Conservation (phyloP, 768 basidiomycete species). For the Mycena vulgaris region DNA sequence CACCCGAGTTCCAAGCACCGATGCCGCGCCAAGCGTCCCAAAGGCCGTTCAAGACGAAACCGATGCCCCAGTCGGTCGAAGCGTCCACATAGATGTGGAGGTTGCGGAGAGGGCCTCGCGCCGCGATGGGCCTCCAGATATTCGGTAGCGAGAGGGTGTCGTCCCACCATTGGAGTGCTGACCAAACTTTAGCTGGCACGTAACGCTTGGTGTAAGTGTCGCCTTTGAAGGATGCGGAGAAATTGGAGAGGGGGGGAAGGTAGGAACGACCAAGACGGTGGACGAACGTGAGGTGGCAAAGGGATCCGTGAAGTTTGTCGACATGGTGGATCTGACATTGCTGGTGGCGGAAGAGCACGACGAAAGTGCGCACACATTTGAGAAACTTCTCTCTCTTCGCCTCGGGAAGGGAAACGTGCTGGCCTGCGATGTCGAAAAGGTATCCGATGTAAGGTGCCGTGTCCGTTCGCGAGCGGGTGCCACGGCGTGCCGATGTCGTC, state of each 20-base stretch:
- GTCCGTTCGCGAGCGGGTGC: not conserved
- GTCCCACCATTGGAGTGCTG: no score
- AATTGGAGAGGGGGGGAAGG: slow-evolving; percentile 19
- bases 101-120: not conserved
- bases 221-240: not conserved
- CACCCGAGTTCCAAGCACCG: slow-evolving; percentile 29
- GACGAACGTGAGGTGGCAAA: slow-evolving; percentile 19
- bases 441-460: not conserved
- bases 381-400: slow-evolving; percentile 40
- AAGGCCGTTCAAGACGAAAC: slow-evolving; percentile 29
- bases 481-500: not conserved
- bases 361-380: not conserved
- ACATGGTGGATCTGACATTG: slow-evolving; percentile 6
- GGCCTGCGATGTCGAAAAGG: no score
- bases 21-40: slow-evolving; percentile 39
- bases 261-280: not conserved
- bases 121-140: not conserved
- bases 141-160: not conserved
- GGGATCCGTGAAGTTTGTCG: slow-evolving; percentile 9
- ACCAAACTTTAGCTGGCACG: no score
- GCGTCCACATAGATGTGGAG: slow-evolving; percentile 33
- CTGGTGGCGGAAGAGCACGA: not conserved
- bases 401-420: slow-evolving; percentile 1
- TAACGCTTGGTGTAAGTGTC: no score
- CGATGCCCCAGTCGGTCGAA: slow-evolving; percentile 47